A percentile compares a stretch with the other conserved stretches of the same genome.
Evolutionary conservation across 2,329 filamentous ascomycete species (phyloP).

Genomic region (Tolypocladium guangdongense): DNA sequence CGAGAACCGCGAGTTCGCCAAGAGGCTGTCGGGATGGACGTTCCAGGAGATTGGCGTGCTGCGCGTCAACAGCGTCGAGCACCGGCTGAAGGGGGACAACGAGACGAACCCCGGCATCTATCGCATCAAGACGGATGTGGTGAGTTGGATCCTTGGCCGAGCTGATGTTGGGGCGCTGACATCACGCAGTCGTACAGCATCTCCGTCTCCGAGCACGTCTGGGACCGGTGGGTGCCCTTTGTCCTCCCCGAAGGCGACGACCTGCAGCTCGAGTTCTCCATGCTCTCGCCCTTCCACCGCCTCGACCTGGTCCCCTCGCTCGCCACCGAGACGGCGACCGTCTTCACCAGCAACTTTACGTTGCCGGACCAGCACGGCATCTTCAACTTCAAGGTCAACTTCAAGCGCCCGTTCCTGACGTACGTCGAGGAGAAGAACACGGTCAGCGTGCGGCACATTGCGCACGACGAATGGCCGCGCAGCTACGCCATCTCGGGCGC

Average conservation of each 20-base stretch:
- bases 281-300: conserved; percentile 96
- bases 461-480: conserved; percentile 91
- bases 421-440: conserved; percentile 89
- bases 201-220: conserved; percentile 75
- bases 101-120: conserved; percentile 79
- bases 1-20: conserved; percentile 75
- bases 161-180: conserved; percentile 5
- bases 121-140: conserved; percentile 91
- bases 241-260: conserved; percentile 56
- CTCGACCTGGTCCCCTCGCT: conserved; percentile 53
- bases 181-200: conserved; percentile 63
- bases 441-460: conserved; percentile 90
- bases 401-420: conserved; percentile 87
- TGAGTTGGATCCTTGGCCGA: conserved; percentile 39
- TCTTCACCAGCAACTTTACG: conserved; percentile 66
- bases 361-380: conserved; percentile 96
- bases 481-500: conserved; percentile 83
- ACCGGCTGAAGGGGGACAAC: conserved; percentile 49
- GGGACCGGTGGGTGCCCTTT: conserved; percentile 68
- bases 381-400: conserved; percentile 96
- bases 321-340: conserved; percentile 54
- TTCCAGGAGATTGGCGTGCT: conserved; percentile 92
- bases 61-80: conserved; percentile 71
- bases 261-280: conserved; percentile 92
- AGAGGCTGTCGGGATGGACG: conserved; percentile 81